A percentile compares a stretch with the other conserved stretches of the same genome.
Evolutionary conservation across 177 flowering plant species (phyloP).

Genomic region (Vitis hybrid): DNA sequence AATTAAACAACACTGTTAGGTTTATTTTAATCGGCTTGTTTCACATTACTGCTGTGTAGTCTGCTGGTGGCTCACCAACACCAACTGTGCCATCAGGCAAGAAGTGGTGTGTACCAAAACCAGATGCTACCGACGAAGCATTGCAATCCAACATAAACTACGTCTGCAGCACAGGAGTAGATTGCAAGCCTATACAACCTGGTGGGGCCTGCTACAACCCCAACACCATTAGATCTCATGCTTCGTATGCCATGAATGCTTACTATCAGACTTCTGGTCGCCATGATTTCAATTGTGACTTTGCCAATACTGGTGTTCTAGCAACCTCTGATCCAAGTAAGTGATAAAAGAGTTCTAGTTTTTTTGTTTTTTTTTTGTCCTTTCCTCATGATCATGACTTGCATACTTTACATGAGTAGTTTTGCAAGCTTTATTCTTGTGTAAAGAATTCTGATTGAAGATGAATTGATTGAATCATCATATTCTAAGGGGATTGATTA

Average conservation of each 20-base stretch:
- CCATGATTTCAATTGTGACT: slow-evolving; percentile 28
- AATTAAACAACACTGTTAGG: no score
- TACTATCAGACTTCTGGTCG: slow-evolving; percentile 33
- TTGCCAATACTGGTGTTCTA: slow-evolving; percentile 28
- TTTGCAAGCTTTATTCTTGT: no score
- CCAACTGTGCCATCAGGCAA: slow-evolving; percentile 18
- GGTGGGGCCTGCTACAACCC: slow-evolving; percentile 46
- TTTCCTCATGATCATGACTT: no score
- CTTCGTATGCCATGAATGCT: slow-evolving; percentile 44
- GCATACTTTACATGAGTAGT: no score
- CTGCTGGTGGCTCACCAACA: not conserved
- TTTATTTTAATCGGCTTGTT: not conserved
- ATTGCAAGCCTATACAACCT: slow-evolving; percentile 43
- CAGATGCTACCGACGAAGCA: slow-evolving; percentile 21
- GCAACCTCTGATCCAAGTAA: slow-evolving; percentile 42
- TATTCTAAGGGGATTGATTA: no score
- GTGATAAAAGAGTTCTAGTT: not conserved
- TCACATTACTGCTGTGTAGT: not conserved
- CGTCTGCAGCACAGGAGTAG: slow-evolving; percentile 42
- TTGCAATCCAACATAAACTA: slow-evolving; percentile 45
- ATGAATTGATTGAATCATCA: no score
- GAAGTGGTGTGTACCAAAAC: slow-evolving; percentile 49
- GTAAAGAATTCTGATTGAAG: no score
- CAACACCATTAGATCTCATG: slow-evolving; percentile 35
- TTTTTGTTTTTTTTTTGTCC: no score